Evolutionary conservation across 257 asterid species (phyloP), one percentile per base, ranked within the genome.

Genomic region (Solanum chilense): DNA sequence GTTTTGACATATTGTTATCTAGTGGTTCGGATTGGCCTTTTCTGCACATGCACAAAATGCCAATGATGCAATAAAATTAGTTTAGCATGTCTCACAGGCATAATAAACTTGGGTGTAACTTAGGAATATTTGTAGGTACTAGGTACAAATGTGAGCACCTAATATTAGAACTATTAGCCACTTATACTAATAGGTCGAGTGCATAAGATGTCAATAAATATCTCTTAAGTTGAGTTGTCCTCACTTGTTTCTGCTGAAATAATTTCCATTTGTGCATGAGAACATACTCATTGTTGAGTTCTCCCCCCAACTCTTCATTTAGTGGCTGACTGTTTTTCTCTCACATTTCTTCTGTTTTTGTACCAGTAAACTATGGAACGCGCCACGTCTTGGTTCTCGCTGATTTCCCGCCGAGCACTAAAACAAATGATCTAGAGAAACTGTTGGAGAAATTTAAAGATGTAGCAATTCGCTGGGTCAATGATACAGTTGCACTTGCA

Each of bases 391-490:
- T 97, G 89, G 98, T 96, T 91, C 90, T 97, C 18, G 88, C 97
- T 31, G 96, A 88, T 89, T 92, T 96, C 87, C 93, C 95, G 58
- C 93, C 86, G 58, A 96, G 95, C 92, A 95, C 94, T 41, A 91
- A 91, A 88, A 94, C 98, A 64, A 90, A 90, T 85, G 98, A 94
- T 89, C 90, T 97, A 23, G 99, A 97, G 95, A 95, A 90, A 90
- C 23, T 92, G 91, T 89, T 97, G 42, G 92, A 87, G 60, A 90
- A 89, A 89, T 96, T 92, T 92, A 97, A 95, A 90, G 97, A 91
- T 71, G 90, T 96, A 80, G 95, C 88, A 85, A 95, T 97, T 88
- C 97, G 98, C 58, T 97, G 99, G 99, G 93, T 96, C 90, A 96
- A 93, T 87, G 99, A 94, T 87, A 93, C 94, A 12, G 90, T 90